Percentiles rank a stretch among this genome's conserved stretches.
Evolutionary conservation across 306 rosid genomes (phyloP).

Genomic region (Quercus alba): DNA sequence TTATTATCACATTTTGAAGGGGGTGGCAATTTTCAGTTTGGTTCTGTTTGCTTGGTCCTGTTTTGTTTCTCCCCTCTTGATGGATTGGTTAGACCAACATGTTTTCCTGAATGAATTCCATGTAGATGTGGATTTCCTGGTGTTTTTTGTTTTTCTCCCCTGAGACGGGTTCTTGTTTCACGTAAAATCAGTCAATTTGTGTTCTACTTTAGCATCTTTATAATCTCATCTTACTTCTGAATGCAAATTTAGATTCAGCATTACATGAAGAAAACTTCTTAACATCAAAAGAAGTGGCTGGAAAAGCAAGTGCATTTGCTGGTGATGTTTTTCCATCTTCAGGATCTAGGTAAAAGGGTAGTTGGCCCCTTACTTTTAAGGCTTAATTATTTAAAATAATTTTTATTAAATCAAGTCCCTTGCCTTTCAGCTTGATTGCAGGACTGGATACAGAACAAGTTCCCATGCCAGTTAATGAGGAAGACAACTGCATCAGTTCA

Average conservation of each 20-base stretch:
- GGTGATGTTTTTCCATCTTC: constrained; percentile 54
- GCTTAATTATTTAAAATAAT: neutral
- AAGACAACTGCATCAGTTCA: constrained; percentile 23
- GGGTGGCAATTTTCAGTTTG: neutral
- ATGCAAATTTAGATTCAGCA: constrained; percentile 39
- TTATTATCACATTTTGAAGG: neutral
- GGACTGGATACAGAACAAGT: constrained; percentile 37
- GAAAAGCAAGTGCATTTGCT: constrained; percentile 29
- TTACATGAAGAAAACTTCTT: constrained; percentile 33
- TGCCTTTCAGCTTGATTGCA: constrained; percentile 43
- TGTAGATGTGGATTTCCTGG: neutral
- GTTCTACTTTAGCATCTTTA: neutral
- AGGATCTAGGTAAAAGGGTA: constrained; percentile 39
- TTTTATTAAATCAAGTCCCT: constrained; percentile 16
- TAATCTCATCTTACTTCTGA: constrained; percentile 12
- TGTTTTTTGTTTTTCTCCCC: neutral
- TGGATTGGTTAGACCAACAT: neutral
- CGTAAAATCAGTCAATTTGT: neutral
- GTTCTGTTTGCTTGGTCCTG: neutral
- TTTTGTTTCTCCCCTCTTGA: neutral
- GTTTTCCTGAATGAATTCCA: neutral
- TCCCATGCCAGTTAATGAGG: constrained; percentile 14
- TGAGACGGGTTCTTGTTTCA: neutral
- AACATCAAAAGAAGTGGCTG: constrained; percentile 33
- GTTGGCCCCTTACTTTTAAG: neutral